Evolutionary conservation across 2,329 filamentous ascomycete genomes (phyloP).

Genomic region (Diaporthe humulicola): DNA sequence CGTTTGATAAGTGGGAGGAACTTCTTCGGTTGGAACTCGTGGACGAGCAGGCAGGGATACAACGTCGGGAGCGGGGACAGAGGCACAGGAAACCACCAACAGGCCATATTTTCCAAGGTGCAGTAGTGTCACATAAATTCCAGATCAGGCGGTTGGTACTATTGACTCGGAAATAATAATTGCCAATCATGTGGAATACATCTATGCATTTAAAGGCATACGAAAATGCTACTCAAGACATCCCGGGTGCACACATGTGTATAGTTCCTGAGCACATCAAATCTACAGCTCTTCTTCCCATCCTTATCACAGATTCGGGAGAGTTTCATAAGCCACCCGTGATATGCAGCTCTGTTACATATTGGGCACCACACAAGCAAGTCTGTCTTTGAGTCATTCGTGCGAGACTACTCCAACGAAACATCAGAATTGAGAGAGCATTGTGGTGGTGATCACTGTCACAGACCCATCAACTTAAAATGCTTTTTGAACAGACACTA

Average conservation of each 20-base stretch:
- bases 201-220: too few species aligned
- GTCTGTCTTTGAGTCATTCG: too few species aligned
- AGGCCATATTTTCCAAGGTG: neutral
- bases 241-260: too few species aligned
- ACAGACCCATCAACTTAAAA: neutral
- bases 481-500: neutral
- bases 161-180: neutral
- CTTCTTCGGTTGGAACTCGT: neutral
- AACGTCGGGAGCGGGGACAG: neutral
- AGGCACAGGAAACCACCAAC: neutral
- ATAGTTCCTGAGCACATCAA: neutral
- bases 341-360: neutral
- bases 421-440: too few species aligned
- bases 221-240: neutral
- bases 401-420: too few species aligned
- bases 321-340: neutral
- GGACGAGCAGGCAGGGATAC: neutral
- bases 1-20: neutral
- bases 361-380: neutral
- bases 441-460: neutral
- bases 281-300: neutral
- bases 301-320: neutral
- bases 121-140: conserved; percentile 5
- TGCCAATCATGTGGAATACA: neutral
- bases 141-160: neutral